Percentiles rank a stretch among this genome's conserved stretches.
phyloP scores from a whole-genome alignment of 805 yeast species.

The Metschnikowia amazonensis region DNA sequence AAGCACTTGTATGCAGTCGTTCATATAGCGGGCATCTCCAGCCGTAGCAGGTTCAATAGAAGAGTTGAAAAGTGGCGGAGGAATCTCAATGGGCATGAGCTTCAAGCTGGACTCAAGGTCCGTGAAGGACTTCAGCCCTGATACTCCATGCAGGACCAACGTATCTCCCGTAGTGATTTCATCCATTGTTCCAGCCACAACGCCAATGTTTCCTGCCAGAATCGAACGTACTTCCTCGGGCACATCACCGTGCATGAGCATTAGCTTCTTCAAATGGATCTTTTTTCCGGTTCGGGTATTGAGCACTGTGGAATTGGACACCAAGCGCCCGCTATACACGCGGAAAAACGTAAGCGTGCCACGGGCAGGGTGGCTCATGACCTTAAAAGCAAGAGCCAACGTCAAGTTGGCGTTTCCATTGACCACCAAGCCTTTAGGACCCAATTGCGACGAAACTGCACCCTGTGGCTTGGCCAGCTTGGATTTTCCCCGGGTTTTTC shows the following conservation, averaged over 20 bases:
- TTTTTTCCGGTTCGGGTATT: slow-evolving; percentile 69
- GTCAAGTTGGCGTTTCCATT: slow-evolving; percentile 58
- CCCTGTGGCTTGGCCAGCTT: slow-evolving; percentile 13
- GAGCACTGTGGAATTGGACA: slow-evolving; percentile 55
- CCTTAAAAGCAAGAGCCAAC: slow-evolving; percentile 87
- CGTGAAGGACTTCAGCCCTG: slow-evolving; percentile 35
- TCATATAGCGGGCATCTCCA: slow-evolving; percentile 74
- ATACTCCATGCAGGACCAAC: slow-evolving; percentile 57
- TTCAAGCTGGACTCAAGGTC: slow-evolving; percentile 42
- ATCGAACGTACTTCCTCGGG: slow-evolving; percentile 68
- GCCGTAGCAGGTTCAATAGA: slow-evolving; percentile 78
- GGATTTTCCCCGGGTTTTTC: slow-evolving; percentile 18
- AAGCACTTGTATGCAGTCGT: slow-evolving; percentile 59
- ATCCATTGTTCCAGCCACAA: slow-evolving; percentile 65
- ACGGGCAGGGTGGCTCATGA: slow-evolving; percentile 75
- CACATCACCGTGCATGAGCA: slow-evolving; percentile 83
- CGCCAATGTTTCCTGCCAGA: slow-evolving; percentile 85
- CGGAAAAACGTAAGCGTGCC: slow-evolving; percentile 84
- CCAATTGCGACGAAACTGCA: slow-evolving; percentile 33
- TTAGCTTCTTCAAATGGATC: slow-evolving; percentile 62
- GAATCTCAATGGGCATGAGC: slow-evolving; percentile 74
- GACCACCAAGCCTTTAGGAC: slow-evolving; percentile 47
- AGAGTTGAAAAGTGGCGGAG: slow-evolving; percentile 90
- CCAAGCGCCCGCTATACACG: slow-evolving; percentile 78
- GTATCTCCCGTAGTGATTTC: slow-evolving; percentile 90